Evolutionary conservation across 768 basidiomycete species (phyloP).

Genomic region (Royoungia palumana): DNA sequence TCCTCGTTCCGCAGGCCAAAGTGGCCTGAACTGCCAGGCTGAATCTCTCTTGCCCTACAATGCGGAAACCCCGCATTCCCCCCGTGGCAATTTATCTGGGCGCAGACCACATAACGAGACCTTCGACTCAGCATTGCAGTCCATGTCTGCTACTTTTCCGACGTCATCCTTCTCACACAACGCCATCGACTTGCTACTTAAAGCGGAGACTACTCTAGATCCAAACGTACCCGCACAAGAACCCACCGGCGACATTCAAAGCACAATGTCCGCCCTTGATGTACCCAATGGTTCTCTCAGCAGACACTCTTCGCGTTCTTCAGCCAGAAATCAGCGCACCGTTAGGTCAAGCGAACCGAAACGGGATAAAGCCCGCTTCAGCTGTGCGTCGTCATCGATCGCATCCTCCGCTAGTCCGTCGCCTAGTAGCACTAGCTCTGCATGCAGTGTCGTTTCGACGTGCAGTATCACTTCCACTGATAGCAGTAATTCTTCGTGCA

Average conservation of each 20-base stretch:
- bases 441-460: constrained; percentile 25
- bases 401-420: constrained; percentile 20
- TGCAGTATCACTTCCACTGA: constrained; percentile 17
- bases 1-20: constrained; percentile 27
- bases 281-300: constrained; percentile 23
- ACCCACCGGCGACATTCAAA: constrained; percentile 14
- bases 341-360: constrained; percentile 24
- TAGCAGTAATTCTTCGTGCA: constrained; percentile 12
- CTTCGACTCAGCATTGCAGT: constrained; percentile 22
- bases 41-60: constrained; percentile 27
- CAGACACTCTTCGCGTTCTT: constrained; percentile 31
- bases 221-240: constrained; percentile 15
- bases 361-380: constrained; percentile 29
- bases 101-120: constrained; percentile 24
- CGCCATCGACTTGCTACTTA: constrained; percentile 34
- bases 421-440: constrained; percentile 23
- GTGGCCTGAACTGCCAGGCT: constrained; percentile 15
- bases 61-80: constrained; percentile 31
- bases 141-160: constrained; percentile 23
- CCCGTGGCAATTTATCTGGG: constrained; percentile 24
- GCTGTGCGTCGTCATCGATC: constrained; percentile 28
- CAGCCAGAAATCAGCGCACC: constrained; percentile 25
- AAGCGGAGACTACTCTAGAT: constrained; percentile 24
- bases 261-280: constrained; percentile 26
- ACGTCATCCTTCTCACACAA: constrained; percentile 33